A percentile compares a stretch with the other conserved stretches of the same genome.
Evolutionary conservation across 2,329 filamentous ascomycete species (phyloP).

Genomic region (Talaromyces piceae): DNA sequence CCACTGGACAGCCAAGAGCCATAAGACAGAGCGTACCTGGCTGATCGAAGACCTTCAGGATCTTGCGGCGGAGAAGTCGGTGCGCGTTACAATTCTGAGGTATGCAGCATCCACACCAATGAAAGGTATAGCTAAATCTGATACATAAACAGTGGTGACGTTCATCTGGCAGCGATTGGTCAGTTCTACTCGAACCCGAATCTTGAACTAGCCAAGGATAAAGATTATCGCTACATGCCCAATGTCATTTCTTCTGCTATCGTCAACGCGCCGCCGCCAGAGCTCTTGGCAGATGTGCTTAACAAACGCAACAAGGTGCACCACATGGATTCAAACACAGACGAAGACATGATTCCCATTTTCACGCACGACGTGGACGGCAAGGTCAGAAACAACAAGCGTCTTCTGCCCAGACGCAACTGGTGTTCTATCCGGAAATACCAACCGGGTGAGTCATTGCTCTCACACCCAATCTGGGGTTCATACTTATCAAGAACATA

Average conservation of each 20-base stretch:
- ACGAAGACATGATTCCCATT: conserved; percentile 93
- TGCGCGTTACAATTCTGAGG: conserved; percentile 83
- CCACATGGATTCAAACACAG: conserved; percentile 62
- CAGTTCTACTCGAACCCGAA: conserved; percentile 94
- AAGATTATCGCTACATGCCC: conserved; percentile 92
- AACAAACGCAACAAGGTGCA: conserved; percentile 83
- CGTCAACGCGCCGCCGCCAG: conserved; percentile 81
- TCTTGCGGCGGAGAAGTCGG: conserved; percentile 82
- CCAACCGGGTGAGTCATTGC: conserved; percentile 53
- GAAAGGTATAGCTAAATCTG: conserved; percentile 6
- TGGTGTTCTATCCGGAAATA: conserved; percentile 93
- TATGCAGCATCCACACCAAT: conserved; percentile 24
- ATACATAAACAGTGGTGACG: conserved; percentile 61
- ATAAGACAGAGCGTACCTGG: conserved; percentile 82
- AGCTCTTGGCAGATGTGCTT: conserved; percentile 80
- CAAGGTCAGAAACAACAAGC: conserved; percentile 83
- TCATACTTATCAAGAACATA: too few relatives aligned
- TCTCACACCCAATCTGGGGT: too few relatives aligned
- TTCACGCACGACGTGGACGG: conserved; percentile 86
- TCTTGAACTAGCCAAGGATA: conserved; percentile 72
- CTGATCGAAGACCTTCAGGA: conserved; percentile 89
- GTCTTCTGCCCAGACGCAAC: conserved; percentile 79
- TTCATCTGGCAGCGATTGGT: conserved; percentile 84
- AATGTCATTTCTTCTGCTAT: conserved; percentile 93
- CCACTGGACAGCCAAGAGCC: conserved; percentile 93